Conservation (phyloP, 257 asterid species). For the Voacanga thouarsii region DNA sequence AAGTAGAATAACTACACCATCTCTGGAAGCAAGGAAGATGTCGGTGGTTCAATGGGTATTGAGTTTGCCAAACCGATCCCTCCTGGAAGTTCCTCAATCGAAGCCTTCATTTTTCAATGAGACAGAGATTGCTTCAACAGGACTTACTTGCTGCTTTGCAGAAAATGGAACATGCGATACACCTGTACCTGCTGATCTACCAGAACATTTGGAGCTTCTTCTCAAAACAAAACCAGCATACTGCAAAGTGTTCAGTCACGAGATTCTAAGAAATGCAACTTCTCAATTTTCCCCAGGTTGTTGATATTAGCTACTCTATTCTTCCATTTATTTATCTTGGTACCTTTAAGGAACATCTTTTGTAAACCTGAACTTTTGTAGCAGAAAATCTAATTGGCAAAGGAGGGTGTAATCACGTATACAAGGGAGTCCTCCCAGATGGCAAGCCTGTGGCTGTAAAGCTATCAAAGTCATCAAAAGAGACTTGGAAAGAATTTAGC, state of each 20-base stretch:
- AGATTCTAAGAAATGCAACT: conserved; percentile 46
- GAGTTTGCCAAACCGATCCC: conserved; percentile 64
- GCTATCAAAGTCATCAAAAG: conserved; percentile 54
- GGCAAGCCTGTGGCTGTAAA: conserved; percentile 77
- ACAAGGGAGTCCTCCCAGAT: conserved; percentile 68
- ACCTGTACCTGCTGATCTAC: conserved; percentile 29
- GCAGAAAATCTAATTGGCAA: conserved; percentile 71
- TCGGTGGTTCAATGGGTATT: conserved; percentile 87
- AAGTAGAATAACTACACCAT: conserved; percentile 43
- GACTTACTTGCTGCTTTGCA: conserved; percentile 9
- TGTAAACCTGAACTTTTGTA: conserved; percentile 5
- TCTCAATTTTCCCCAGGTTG: conserved; percentile 66
- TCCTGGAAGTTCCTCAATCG: conserved; percentile 39
- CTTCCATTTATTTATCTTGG: neutral
- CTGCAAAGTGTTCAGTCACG: conserved; percentile 58
- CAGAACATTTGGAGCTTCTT: conserved; percentile 51
- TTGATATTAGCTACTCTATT: conserved; percentile 5
- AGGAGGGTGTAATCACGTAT: conserved; percentile 82
- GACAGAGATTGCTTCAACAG: conserved; percentile 22
- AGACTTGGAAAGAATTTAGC: conserved; percentile 55
- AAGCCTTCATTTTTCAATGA: conserved; percentile 23
- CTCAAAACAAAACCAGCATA: conserved; percentile 39
- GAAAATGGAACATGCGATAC: conserved; percentile 15
- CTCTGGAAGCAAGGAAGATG: conserved; percentile 60
- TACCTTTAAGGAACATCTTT: neutral